Base-by-base conservation (phyloP, 2,329 filamentous ascomycete genomes). In the Metarhizium sp. region DNA sequence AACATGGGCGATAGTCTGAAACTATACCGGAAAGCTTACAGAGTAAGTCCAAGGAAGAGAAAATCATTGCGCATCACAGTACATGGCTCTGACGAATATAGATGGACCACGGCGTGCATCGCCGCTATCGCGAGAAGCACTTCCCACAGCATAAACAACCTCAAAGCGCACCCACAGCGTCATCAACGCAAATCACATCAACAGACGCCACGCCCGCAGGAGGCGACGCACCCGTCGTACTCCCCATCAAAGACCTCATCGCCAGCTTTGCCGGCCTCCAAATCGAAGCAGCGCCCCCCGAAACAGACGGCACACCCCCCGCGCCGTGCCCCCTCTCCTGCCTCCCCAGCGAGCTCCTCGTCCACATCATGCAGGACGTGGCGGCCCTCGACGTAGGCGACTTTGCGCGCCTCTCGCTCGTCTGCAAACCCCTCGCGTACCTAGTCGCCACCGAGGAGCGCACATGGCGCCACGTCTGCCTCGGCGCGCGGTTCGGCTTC, bases 1-100 rank as follows among this genome's bases (percentile, higher is more conserved):
- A 94, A 84, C 59, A 77, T 97, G 52, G 91, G 92, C 5, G 92
- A 97, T 59, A 97, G 92, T 67, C 69, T 99, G 55, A 84, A 81
- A 60, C 79, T 95, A 52, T 99, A 99, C 70, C 84, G 94, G 50
- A 91, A 87, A 69, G 94, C 94, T 1, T 97, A 95, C 69, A 84
- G 87, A 68, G 90, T 92, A 72, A 30, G 63, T 48, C 8, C 7
- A 14, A 13, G 25, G 1, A 8, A 6, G 18, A 11, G 42, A 45
- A 45, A 18, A 40, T 5, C 3, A 40, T 16, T 2, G 54, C 18
- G 14, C 7, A 6, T 34, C 6, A 2, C n/a, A 69, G 45, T 67
- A 54, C 6, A 40, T 13, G 10, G 0, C 16, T 10, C 45, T 48
- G 14, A 48, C 45, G 13, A 30, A 16, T 55, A 8, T 61, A 92